These are phyloP conservation scores for Vishniacozyma victoriae DNA, from an alignment of 768 basidiomycete genomes.

Conservation along the genomic window DNA sequence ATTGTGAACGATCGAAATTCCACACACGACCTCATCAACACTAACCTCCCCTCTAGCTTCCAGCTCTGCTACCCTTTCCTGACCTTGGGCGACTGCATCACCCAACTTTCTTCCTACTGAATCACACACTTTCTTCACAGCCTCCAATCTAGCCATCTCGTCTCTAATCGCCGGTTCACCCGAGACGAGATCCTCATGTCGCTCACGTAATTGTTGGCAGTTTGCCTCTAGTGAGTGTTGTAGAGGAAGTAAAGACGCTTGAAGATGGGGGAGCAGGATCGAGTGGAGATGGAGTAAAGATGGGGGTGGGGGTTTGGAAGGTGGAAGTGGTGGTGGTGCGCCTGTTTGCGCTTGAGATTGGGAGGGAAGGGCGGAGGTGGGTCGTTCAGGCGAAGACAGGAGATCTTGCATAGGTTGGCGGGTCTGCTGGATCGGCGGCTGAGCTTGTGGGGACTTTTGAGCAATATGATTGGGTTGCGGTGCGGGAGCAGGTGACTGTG, in stretches of 20 bases:
- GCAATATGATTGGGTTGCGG: background rate
- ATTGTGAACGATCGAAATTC: slow-evolving; percentile 91
- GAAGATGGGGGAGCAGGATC: slow-evolving; percentile 68
- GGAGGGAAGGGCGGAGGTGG: slow-evolving; percentile 9
- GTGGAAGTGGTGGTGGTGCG: slow-evolving; percentile 34
- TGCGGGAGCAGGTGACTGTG: background rate
- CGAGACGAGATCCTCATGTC: slow-evolving; percentile 75
- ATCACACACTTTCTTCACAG: slow-evolving; percentile 83
- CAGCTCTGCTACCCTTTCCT: slow-evolving; percentile 68
- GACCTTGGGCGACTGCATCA: slow-evolving; percentile 60
- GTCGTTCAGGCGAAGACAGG: slow-evolving; percentile 60
- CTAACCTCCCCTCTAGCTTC: slow-evolving; percentile 79
- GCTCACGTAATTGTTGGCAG: slow-evolving; percentile 61
- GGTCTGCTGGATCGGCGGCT: slow-evolving; percentile 31
- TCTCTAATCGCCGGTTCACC: slow-evolving; percentile 92
- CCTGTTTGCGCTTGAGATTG: background rate
- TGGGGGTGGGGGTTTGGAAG: slow-evolving; percentile 44
- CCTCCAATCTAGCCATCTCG: slow-evolving; percentile 90
- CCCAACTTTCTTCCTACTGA: slow-evolving; percentile 66
- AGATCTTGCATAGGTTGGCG: slow-evolving; percentile 87
- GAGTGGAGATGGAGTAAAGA: slow-evolving; percentile 45
- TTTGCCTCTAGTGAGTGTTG: slow-evolving; percentile 51
- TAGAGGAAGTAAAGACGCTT: slow-evolving; percentile 65
- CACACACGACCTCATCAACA: slow-evolving; percentile 94
- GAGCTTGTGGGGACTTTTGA: slow-evolving; percentile 4